A percentile compares a stretch with the other conserved stretches of the same genome.
phyloP scores from a whole-genome alignment of 2,329 filamentous ascomycete genomes.

The Capronia coronata region DNA sequence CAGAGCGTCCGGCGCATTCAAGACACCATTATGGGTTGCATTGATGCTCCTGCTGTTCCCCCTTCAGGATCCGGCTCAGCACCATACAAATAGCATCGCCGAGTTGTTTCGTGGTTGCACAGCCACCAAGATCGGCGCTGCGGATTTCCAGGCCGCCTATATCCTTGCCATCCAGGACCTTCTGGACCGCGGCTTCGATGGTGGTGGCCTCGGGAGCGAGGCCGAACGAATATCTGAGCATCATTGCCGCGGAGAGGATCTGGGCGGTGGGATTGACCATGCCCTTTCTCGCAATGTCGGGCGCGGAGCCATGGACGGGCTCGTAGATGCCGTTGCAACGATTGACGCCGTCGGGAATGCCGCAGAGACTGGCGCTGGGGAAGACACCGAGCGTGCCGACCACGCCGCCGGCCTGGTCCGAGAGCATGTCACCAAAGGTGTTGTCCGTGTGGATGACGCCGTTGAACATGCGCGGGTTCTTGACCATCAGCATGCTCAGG shows the following conservation, averaged over 20 bases:
- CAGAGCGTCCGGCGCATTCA: no score
- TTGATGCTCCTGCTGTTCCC: conserved; percentile 3
- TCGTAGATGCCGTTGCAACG: conserved; percentile 78
- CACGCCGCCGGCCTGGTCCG: conserved; percentile 97
- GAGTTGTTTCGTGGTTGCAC: conserved; percentile 91
- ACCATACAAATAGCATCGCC: conserved; percentile 79
- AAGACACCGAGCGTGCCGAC: conserved; percentile 97
- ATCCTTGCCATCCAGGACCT: conserved; percentile 89
- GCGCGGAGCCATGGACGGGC: conserved; percentile 94
- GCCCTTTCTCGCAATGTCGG: conserved; percentile 91
- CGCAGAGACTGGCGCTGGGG: conserved; percentile 91
- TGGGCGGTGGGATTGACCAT: conserved; percentile 96
- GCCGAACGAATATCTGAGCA: conserved; percentile 91
- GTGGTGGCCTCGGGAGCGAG: conserved; percentile 73
- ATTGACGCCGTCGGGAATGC: conserved; percentile 67
- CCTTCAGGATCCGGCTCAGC: conserved; percentile 32
- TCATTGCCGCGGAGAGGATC: conserved; percentile 95
- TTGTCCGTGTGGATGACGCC: conserved; percentile 88
- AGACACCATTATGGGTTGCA: no score
- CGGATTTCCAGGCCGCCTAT: conserved; percentile 54
- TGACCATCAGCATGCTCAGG: conserved; percentile 97
- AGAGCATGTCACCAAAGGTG: conserved; percentile 98
- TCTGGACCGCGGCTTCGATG: conserved; percentile 93
- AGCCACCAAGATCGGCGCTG: conserved; percentile 91
- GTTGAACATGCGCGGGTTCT: conserved; percentile 91